phyloP scores from a whole-genome alignment of 2,329 filamentous ascomycete species.

The Aspergillus fijiensis region DNA sequence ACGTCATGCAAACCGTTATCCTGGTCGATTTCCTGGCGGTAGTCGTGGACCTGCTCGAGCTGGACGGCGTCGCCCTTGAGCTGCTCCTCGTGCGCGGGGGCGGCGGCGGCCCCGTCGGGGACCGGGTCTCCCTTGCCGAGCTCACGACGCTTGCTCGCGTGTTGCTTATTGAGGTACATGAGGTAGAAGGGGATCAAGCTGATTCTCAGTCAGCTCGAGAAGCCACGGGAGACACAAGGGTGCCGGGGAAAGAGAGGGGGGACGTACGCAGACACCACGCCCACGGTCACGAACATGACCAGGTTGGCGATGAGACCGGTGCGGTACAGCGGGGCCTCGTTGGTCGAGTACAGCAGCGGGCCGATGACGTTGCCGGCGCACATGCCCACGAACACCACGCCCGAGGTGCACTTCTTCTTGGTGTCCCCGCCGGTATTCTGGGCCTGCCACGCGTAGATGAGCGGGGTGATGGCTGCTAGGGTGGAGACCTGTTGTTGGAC shows the following conservation, averaged over 20 bases:
- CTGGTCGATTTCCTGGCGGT: not conserved
- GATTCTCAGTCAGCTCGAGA: not conserved
- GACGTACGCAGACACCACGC: conserved; percentile 25
- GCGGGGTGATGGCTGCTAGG: conserved; percentile 36
- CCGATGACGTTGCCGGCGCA: conserved; percentile 39
- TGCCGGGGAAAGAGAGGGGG: not conserved
- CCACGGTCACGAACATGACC: conserved; percentile 36
- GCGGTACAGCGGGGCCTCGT: conserved; percentile 36
- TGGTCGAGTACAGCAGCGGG: conserved; percentile 35
- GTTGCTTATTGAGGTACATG: conserved; percentile 30
- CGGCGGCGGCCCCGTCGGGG: conserved; percentile 20
- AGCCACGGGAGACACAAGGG: not conserved
- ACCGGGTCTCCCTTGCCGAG: conserved; percentile 31
- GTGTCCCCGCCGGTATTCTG: conserved; percentile 41
- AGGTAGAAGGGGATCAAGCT: conserved; percentile 34
- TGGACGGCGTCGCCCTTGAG: conserved; percentile 13
- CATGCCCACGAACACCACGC: conserved; percentile 38
- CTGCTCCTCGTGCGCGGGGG: not conserved
- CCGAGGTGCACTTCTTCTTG: conserved; percentile 39
- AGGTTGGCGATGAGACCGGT: conserved; percentile 35
- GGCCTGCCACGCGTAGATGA: conserved; percentile 39
- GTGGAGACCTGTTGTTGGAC: conserved; percentile 23
- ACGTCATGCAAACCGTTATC: conserved; percentile 19
- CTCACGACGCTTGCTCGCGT: conserved; percentile 30
- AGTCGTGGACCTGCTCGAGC: not conserved